Percentiles rank a stretch among this genome's conserved stretches.
These are phyloP conservation scores for Trichomonas gallinae DNA, from an alignment of 208 protist genomes.

Conservation along the genomic window DNA sequence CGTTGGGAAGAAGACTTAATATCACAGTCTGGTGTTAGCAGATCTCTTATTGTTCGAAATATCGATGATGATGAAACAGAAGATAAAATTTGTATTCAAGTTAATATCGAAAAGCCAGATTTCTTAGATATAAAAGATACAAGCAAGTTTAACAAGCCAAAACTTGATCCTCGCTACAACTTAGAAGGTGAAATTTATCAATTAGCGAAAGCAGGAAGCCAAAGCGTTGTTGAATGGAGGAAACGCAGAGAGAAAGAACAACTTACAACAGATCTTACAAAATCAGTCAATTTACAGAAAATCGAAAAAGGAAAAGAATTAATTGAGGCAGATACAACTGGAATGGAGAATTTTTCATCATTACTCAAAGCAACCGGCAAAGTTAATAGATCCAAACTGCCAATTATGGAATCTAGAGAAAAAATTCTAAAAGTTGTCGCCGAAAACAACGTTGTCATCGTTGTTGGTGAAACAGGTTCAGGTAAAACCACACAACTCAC, in stretches of 20 bases:
- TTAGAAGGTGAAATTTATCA: conserved; percentile 1
- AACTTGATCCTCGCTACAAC: not conserved
- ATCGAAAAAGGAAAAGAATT: not conserved
- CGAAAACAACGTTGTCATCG: conserved; percentile 34
- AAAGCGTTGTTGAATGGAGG: not conserved
- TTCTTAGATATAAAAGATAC: not conserved
- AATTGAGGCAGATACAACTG: not conserved
- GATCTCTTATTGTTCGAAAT: not conserved
- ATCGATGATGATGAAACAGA: conserved; percentile 15
- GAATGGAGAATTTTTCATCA: not conserved
- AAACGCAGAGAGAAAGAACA: not conserved
- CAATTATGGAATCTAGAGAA: not conserved
- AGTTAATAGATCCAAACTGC: not conserved
- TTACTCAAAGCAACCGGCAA: not conserved
- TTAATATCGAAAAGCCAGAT: not conserved
- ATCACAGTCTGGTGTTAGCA: not conserved
- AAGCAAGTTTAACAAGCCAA: not conserved
- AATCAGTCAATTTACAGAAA: not conserved
- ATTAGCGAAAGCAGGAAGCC: not conserved
- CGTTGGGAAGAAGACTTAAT: not conserved
- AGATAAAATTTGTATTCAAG: not conserved
- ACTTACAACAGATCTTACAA: not conserved
- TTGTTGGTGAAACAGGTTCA: conserved; percentile 49
- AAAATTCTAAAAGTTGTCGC: not conserved
- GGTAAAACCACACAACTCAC: conserved; percentile 79